Conservation (phyloP, 306 rosid genomes). For the Lathyrus tuberosus region DNA sequence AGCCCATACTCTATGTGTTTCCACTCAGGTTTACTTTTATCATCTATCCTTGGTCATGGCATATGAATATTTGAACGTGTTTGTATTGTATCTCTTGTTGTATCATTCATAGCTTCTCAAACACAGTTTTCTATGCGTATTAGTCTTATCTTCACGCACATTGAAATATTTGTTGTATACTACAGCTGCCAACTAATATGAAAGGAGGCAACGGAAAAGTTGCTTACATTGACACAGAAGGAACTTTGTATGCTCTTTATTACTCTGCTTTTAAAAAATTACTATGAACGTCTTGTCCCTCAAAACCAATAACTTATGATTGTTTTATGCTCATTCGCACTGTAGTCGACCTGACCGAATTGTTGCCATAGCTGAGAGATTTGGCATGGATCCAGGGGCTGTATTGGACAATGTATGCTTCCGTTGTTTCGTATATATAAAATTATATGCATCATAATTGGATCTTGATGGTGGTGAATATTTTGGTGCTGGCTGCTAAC, state of each 20-base stretch:
- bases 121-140: background rate
- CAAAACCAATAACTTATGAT: constrained; percentile 13
- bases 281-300: background rate
- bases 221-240: constrained; percentile 98
- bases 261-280: constrained; percentile 25
- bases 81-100: constrained; percentile 7
- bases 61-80: background rate
- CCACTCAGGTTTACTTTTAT: constrained; percentile 75
- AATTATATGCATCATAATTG: background rate
- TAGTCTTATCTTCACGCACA: constrained; percentile 20
- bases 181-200: constrained; percentile 88
- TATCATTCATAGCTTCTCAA: constrained; percentile 28
- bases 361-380: constrained; percentile 90
- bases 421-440: constrained; percentile 1
- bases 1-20: constrained; percentile 95
- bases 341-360: constrained; percentile 94
- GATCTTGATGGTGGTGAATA: constrained; percentile 27
- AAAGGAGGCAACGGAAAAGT: constrained; percentile 96
- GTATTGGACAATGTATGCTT: constrained; percentile 87
- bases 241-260: constrained; percentile 79
- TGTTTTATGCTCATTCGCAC: constrained; percentile 42
- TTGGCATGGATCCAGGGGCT: constrained; percentile 96
- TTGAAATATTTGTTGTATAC: constrained; percentile 19
- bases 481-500: constrained; percentile 44
- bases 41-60: constrained; percentile 2